A percentile compares a stretch with the other conserved stretches of the same genome.
phyloP scores from a whole-genome alignment of 2,329 filamentous ascomycete genomes.

The Arthrobotrys sphaeroides region DNA sequence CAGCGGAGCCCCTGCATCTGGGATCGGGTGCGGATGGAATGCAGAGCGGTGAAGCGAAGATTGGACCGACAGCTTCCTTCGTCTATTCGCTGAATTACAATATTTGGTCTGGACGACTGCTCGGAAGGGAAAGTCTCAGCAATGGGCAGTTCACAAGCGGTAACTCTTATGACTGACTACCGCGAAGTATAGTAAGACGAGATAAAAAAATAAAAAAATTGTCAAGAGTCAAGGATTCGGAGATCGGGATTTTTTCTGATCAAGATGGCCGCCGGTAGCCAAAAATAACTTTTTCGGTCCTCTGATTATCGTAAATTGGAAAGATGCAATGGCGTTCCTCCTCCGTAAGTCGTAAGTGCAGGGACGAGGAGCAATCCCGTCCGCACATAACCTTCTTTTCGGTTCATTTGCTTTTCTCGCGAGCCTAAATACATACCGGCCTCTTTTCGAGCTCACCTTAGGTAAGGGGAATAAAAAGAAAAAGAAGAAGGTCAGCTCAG shows the following conservation, averaged over 20 bases:
- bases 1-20: constrained; percentile 40
- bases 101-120: not conserved
- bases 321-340: constrained; percentile 49
- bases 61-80: constrained; percentile 16
- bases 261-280: constrained; percentile 37
- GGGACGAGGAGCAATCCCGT: constrained; percentile 51
- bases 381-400: constrained; percentile 53
- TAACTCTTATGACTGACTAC: constrained; percentile 13
- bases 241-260: constrained; percentile 30
- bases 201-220: not conserved
- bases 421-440: constrained; percentile 51
- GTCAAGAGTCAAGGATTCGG: constrained; percentile 40
- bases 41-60: constrained; percentile 31
- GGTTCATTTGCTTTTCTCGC: constrained; percentile 44
- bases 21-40: constrained; percentile 41
- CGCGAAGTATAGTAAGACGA: not conserved
- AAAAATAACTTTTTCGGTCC: constrained; percentile 49
- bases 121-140: constrained; percentile 11
- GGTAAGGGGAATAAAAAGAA: constrained; percentile 16
- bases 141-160: not conserved
- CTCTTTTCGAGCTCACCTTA: constrained; percentile 49
- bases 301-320: constrained; percentile 51
- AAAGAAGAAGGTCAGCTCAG: constrained; percentile 40
- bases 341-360: constrained; percentile 27
- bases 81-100: constrained; percentile 10